These are phyloP conservation scores for Draba incana DNA, from an alignment of 345 rosid species.

Conservation along the genomic window DNA sequence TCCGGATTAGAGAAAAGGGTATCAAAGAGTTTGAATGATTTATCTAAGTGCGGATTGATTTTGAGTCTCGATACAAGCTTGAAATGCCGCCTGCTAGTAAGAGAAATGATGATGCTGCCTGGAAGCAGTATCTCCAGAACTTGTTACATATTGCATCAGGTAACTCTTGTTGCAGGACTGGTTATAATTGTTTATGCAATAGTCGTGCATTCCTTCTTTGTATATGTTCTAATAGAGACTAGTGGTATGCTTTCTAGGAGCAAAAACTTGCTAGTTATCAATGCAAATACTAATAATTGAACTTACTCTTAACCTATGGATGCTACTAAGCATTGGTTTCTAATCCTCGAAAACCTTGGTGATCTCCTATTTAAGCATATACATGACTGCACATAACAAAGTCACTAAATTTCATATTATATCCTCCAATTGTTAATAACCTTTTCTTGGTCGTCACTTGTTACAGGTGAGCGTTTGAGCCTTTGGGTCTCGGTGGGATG, in stretches of 20 bases:
- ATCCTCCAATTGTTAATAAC: neutral
- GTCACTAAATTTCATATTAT: neutral
- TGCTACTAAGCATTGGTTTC: neutral
- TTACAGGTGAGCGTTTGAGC: conserved; percentile 86
- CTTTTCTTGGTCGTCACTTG: conserved; percentile 22
- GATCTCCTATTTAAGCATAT: conserved; percentile 6
- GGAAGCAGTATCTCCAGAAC: conserved; percentile 85
- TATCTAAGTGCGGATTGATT: conserved; percentile 71
- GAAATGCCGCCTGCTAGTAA: conserved; percentile 67
- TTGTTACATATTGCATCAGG: too few relatives aligned
- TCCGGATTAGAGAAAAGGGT: too few relatives aligned
- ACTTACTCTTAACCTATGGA: neutral
- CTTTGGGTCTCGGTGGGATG: conserved; percentile 96
- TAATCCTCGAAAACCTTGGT: neutral
- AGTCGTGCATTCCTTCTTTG: too few relatives aligned
- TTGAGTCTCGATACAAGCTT: conserved; percentile 65
- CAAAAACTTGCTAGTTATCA: neutral
- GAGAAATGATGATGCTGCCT: conserved; percentile 78
- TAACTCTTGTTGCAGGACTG: conserved; percentile 63
- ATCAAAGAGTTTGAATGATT: too few relatives aligned
- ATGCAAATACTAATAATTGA: neutral
- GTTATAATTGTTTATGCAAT: conserved; percentile 60
- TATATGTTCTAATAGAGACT: too few relatives aligned
- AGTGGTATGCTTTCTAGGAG: conserved; percentile 7
- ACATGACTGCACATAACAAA: conserved; percentile 7